Base-by-base conservation (phyloP, 805 yeast genomes). In the Candida xiaguanensis region DNA sequence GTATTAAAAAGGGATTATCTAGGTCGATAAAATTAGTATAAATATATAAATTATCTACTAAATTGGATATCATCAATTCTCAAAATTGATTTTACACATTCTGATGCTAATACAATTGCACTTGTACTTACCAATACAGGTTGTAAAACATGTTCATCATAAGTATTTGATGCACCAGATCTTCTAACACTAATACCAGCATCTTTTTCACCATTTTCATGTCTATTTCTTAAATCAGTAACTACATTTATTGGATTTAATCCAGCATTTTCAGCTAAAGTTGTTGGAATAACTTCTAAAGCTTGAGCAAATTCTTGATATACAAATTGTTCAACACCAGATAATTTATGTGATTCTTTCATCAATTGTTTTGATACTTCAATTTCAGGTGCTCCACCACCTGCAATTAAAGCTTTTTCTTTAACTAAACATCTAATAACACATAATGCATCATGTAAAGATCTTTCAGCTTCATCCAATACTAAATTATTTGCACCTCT, bases 311-410 rank as follows among this genome's bases (percentile, higher is more conserved):
- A 89, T 65, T 90, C 96, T 56, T 80, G 82, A 80, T 86, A 90
- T 51, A 95, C 90, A 47, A 87, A 78, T 40, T 91, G 90, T 61
- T 89, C 95, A 8, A 87, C 85, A 36, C 97, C 97, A 14, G 85
- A 76, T 49, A 84, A 70, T 38, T 77, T 67, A 47, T 80, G 74
- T 22, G 95, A 74, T 60, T 88, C 95, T 50, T 78, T 80, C 50
- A 76, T 68, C 49, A 89, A 66, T 11, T 77, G 76, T 47, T 91
- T 78, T 8, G 96, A 79, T 6, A 87, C 82, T 69, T 90, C 96
- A 48, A 89, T 80, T 65, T 89, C 97, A 33, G 98, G 95, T 5
- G 99, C 98, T 53, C 98, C 99, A 47, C 99, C 99, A 53, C 99
- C 99, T 11, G 98, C 96, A 66, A 93, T 89, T 57, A 85, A 70